phyloP scores from a whole-genome alignment of 345 rosid species.

The Ceriops tagal region DNA sequence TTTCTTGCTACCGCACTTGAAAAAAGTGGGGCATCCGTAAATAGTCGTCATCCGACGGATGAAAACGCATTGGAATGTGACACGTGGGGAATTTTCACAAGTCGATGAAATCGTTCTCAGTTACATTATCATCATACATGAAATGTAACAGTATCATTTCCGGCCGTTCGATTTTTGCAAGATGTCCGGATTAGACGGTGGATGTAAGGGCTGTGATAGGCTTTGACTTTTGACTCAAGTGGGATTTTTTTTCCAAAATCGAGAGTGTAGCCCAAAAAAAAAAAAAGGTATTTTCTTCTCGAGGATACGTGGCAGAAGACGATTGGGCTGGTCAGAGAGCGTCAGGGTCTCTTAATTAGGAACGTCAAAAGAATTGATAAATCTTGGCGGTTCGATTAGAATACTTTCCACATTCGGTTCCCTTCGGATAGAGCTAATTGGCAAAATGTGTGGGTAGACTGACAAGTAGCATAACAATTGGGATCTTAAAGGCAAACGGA shows the following conservation, averaged over 20 bases:
- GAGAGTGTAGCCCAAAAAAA: too few relatives aligned
- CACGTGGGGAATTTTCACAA: conserved; percentile 27
- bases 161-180: background rate
- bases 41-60: conserved; percentile 32
- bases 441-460: background rate
- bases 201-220: background rate
- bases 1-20: conserved; percentile 19
- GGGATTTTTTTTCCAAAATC: too few relatives aligned
- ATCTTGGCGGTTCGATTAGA: background rate
- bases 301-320: background rate
- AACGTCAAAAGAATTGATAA: background rate
- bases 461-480: too few relatives aligned
- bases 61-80: background rate
- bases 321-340: background rate
- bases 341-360: too few relatives aligned
- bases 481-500: too few relatives aligned
- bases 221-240: background rate
- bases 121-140: background rate
- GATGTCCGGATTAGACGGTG: background rate
- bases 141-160: background rate
- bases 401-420: background rate
- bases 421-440: background rate
- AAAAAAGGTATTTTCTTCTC: background rate
- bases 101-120: background rate
- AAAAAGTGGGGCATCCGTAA: conserved; percentile 15